Evolutionary conservation across 331 rosid species (phyloP).

Genomic region (Prunus yedoensis): DNA sequence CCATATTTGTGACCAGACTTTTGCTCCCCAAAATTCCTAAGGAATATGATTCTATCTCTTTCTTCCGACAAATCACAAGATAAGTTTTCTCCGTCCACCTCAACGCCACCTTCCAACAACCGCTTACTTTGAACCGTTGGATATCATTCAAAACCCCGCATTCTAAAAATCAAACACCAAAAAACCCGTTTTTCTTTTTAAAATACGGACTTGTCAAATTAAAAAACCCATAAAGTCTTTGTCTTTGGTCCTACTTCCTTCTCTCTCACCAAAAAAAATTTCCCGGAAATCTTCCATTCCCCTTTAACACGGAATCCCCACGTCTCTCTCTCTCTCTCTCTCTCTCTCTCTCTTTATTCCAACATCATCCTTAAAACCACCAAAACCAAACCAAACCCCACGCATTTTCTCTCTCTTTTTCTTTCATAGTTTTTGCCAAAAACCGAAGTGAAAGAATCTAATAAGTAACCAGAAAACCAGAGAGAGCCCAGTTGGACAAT

Average conservation of each 20-base stretch:
- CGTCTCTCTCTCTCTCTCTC: too few relatives aligned
- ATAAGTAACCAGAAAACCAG: background rate
- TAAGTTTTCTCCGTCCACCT: constrained; percentile 15
- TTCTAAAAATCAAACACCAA: background rate
- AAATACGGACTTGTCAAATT: background rate
- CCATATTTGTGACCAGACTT: background rate
- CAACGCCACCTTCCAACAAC: constrained; percentile 8
- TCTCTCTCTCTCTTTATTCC: constrained; percentile 12
- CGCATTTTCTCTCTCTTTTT: constrained; percentile 2
- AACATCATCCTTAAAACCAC: constrained; percentile 3
- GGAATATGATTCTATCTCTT: constrained; percentile 11
- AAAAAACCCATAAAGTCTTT: background rate
- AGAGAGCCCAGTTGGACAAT: constrained; percentile 9
- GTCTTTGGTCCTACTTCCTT: constrained; percentile 7
- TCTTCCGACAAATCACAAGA: constrained; percentile 11
- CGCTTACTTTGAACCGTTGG: constrained; percentile 14
- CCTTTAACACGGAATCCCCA: constrained; percentile 48
- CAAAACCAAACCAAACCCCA: constrained; percentile 17
- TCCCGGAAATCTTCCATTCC: background rate
- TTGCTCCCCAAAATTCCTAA: background rate
- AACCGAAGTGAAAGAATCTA: background rate
- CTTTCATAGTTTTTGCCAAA: background rate
- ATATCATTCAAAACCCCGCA: too few relatives aligned
- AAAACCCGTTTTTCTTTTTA: background rate
- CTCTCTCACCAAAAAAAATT: background rate